Percentiles rank a stretch among this genome's conserved stretches.
Evolutionary conservation across 495 filamentous ascomycete species (phyloP).

Genomic region (Daldinia childiae): DNA sequence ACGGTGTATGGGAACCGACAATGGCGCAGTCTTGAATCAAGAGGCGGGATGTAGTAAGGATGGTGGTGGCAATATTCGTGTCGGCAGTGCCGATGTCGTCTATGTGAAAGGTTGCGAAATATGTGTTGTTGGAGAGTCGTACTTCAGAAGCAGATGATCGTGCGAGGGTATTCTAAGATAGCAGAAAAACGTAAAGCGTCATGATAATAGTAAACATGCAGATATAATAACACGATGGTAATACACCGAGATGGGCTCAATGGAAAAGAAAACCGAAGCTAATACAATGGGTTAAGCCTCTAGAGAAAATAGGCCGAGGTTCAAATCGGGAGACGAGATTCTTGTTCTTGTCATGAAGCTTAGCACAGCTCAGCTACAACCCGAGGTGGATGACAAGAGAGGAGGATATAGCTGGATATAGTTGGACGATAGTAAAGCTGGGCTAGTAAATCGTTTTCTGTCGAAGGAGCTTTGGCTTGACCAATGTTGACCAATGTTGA

Average conservation of each 20-base stretch:
- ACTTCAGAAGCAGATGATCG: constrained; percentile 20
- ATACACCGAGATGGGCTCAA: constrained; percentile 36
- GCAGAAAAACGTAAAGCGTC: constrained; percentile 37
- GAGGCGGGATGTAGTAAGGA: constrained; percentile 24
- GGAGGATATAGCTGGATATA: no score
- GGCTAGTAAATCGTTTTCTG: constrained; percentile 8
- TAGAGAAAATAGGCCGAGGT: constrained; percentile 8
- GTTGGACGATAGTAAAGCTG: constrained; percentile 11
- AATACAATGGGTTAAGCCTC: constrained; percentile 23
- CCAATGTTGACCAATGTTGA: neutral
- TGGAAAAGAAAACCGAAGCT: constrained; percentile 11
- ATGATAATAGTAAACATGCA: constrained; percentile 39
- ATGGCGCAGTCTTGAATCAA: constrained; percentile 21
- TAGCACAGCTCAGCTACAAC: constrained; percentile 11
- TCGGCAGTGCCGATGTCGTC: constrained; percentile 37
- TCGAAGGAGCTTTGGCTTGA: constrained; percentile 4
- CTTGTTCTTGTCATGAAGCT: constrained; percentile 12
- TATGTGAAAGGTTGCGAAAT: constrained; percentile 27
- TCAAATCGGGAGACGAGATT: neutral
- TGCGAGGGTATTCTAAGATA: constrained; percentile 44
- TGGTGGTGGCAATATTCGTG: constrained; percentile 33
- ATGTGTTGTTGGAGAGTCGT: constrained; percentile 27
- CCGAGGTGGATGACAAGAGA: constrained; percentile 4
- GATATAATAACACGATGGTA: constrained; percentile 37
- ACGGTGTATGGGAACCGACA: constrained; percentile 19